These are phyloP conservation scores for Fusarium ambrosium DNA, from an alignment of 2,329 filamentous ascomycete species.

Conservation along the genomic window DNA sequence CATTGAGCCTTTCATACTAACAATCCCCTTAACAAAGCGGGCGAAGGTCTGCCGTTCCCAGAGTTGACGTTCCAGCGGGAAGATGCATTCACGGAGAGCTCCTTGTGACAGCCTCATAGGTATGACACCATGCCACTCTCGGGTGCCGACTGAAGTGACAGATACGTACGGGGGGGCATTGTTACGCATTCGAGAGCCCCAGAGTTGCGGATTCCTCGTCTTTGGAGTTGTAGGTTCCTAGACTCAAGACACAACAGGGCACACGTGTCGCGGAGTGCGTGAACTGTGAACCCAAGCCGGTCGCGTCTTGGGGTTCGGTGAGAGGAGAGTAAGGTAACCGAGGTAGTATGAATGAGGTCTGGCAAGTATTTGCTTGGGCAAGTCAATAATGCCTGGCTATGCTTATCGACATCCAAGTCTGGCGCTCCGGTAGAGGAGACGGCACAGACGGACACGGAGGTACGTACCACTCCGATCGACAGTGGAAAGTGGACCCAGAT, in stretches of 20 bases:
- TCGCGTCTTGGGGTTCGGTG: neutral
- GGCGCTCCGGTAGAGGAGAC: neutral
- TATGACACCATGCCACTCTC: conserved; percentile 26
- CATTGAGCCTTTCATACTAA: neutral
- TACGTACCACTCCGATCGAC: conserved; percentile 21
- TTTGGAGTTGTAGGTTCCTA: conserved; percentile 18
- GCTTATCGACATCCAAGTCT: neutral
- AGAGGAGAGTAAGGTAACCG: neutral
- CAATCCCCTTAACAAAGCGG: neutral
- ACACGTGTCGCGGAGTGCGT: conserved; percentile 39
- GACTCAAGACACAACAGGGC: conserved; percentile 30
- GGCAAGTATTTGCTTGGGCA: neutral
- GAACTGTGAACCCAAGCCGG: conserved; percentile 27
- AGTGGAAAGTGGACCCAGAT: conserved; percentile 23
- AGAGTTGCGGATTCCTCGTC: neutral
- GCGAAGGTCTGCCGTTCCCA: conserved; percentile 21
- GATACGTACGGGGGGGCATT: neutral
- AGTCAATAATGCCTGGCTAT: neutral
- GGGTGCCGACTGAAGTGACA: neutral
- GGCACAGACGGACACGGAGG: neutral
- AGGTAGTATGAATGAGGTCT: neutral
- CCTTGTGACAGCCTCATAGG: conserved; percentile 25
- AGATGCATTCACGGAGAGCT: conserved; percentile 16
- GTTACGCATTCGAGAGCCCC: conserved; percentile 27
- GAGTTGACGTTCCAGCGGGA: conserved; percentile 21